Base-by-base conservation (phyloP, 2,329 filamentous ascomycete genomes). In the Westerdykella aurantiaca region DNA sequence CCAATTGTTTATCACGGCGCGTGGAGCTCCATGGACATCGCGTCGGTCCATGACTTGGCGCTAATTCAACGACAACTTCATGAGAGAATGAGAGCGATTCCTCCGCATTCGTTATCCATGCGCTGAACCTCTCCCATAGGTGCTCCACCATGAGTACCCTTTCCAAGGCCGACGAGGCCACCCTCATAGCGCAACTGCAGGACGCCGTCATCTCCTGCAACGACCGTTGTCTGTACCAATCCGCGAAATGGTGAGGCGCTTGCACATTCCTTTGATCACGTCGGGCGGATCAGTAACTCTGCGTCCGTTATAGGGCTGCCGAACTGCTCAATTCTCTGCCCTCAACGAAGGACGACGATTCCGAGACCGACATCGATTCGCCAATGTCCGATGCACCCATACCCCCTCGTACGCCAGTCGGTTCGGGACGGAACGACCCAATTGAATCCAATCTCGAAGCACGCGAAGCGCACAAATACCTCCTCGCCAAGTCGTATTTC, bases 221-320 rank as follows among this genome's bases (percentile, higher is more conserved):
- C 1, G 93, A 98, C 65, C 78, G 93, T 66, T 95, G 93, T 67
- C 78, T 98, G 11, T 97, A 96, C 62, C 90, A 96, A 60, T 93
- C 91, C 6, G 85, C 93, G 22, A 97, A 97, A 81, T 98, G 93
- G 93, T 95, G 60, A 31, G 60, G 46, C 21, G 17, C 23, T 29
- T 14, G 31, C 33, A 17, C 25, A n/a, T n/a, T 40, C 13, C 42
- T 9, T 29, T 29, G 7, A 12, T 29, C 2, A 21, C 2, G 25
- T 29, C 11, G 25, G 25, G 17, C 17, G n/a, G 17, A 16, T 7
- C n/a, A 21, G 9, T 35, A 35, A 21, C 13, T 11, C 9, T 22
- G 33, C 2, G n/a, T 54, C 55, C 3, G n/a, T 54, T 55, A 35
- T 62, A 96, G 91, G 91, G 88, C 90, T 38, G 91, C 93, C 57